Percentiles rank a stretch among this genome's conserved stretches.
Conservation (phyloP, 495 filamentous ascomycete genomes). For the Penicillium coffeae region DNA sequence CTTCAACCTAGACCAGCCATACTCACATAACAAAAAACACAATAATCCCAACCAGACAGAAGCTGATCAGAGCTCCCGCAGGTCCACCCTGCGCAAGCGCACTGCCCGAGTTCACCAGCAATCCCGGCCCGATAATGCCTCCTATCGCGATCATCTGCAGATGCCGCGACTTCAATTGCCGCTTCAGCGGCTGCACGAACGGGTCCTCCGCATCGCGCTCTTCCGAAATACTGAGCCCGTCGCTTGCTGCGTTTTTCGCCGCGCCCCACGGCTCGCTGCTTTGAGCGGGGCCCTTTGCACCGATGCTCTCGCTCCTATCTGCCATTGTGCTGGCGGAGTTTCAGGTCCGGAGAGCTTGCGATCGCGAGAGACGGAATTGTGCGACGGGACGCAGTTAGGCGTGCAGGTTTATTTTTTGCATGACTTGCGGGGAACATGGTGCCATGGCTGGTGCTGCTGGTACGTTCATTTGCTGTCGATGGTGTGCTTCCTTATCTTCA, state of each 20-base stretch:
- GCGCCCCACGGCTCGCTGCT: slow-evolving; percentile 9
- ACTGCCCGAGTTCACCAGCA: slow-evolving; percentile 54
- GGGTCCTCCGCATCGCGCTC: slow-evolving; percentile 15
- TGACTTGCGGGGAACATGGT: not conserved
- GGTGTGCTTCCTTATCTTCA: not conserved
- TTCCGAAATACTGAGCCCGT: slow-evolving; percentile 7
- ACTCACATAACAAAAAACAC: slow-evolving; percentile 58
- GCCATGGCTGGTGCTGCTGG: slow-evolving; percentile 4
- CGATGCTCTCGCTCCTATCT: not conserved
- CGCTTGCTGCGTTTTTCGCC: not conserved
- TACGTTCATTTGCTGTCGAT: not conserved
- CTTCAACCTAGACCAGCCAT: too few species aligned
- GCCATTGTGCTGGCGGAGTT: not conserved
- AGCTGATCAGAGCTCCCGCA: slow-evolving; percentile 60
- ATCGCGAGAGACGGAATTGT: not conserved
- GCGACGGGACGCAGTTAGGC: not conserved
- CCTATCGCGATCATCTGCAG: slow-evolving; percentile 70
- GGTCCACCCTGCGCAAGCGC: slow-evolving; percentile 60
- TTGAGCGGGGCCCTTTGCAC: not conserved
- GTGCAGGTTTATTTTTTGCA: slow-evolving; percentile 3
- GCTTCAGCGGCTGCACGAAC: slow-evolving; percentile 31
- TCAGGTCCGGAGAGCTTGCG: not conserved
- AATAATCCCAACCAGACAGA: slow-evolving; percentile 56
- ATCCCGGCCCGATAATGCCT: slow-evolving; percentile 45
- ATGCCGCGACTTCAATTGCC: slow-evolving; percentile 62